phyloP scores from a whole-genome alignment of 2,329 filamentous ascomycete species.

The Periconia sp. region DNA sequence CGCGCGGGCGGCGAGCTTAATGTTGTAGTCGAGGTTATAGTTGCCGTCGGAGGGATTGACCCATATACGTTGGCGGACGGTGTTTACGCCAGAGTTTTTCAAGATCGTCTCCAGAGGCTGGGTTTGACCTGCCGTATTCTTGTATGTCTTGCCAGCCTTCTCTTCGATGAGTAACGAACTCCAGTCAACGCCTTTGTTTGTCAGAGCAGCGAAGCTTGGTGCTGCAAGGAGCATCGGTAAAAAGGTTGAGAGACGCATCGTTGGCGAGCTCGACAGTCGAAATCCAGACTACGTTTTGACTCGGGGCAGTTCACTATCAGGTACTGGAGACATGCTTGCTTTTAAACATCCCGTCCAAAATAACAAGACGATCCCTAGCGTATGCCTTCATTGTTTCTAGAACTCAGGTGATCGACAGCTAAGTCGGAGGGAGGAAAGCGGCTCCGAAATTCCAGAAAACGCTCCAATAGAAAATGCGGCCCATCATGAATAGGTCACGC shows the following conservation, averaged over 20 bases:
- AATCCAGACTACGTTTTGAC: too few relatives aligned
- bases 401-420: too few relatives aligned
- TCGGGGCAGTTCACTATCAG: too few relatives aligned
- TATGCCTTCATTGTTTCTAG: too few relatives aligned
- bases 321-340: too few relatives aligned
- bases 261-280: too few relatives aligned
- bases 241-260: conserved; percentile 1
- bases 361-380: too few relatives aligned
- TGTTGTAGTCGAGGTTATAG: conserved; percentile 74
- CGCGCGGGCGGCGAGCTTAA: conserved; percentile 70
- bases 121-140: conserved; percentile 58
- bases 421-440: too few relatives aligned
- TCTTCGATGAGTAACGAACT: conserved; percentile 71
- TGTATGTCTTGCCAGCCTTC: conserved; percentile 65
- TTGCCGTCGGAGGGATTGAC: conserved; percentile 66
- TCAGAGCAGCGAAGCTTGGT: conserved; percentile 54
- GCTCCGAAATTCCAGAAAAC: too few relatives aligned
- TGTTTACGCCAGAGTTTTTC: conserved; percentile 68
- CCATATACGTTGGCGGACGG: conserved; percentile 74
- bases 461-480: too few relatives aligned
- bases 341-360: too few relatives aligned
- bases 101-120: conserved; percentile 69
- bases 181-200: conserved; percentile 73
- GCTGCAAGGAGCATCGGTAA: not conserved
- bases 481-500: too few relatives aligned